These are phyloP conservation scores for Paraphaeosphaeria minitans DNA, from an alignment of 2,329 filamentous ascomycete species.

Conservation along the genomic window DNA sequence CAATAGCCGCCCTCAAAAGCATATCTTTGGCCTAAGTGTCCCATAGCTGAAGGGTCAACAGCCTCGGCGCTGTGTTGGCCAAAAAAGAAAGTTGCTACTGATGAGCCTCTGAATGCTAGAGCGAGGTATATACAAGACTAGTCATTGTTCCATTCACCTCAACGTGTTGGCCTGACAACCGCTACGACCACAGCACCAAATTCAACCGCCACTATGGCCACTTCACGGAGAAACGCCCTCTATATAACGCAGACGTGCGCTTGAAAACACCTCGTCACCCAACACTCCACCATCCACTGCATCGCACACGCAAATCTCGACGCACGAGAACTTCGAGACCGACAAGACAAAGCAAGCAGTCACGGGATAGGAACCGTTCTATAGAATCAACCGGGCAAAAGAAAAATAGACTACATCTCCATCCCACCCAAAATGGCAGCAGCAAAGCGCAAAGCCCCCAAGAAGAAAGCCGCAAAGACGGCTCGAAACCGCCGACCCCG, in stretches of 20 bases:
- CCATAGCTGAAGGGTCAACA: too few relatives aligned
- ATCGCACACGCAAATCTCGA: neutral
- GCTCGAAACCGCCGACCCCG: neutral
- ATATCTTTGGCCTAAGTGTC: too few relatives aligned
- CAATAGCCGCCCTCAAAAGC: too few relatives aligned
- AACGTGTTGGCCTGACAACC: neutral
- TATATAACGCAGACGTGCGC: neutral
- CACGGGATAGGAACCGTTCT: too few relatives aligned
- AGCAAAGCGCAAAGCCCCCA: neutral
- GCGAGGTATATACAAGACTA: neutral
- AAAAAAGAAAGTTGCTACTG: too few relatives aligned
- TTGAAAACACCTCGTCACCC: neutral
- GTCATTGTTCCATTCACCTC: neutral
- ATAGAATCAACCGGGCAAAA: too few relatives aligned
- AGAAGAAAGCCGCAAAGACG: neutral
- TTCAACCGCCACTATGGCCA: neutral
- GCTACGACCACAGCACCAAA: neutral
- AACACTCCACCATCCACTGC: neutral
- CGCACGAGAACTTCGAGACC: neutral
- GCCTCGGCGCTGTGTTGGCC: too few relatives aligned
- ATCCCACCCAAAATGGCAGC: neutral
- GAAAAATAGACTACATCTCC: neutral
- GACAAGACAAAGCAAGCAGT: neutral
- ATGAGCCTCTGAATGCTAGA: neutral
- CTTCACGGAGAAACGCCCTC: neutral